Evolutionary conservation across 148 eudicot species (phyloP).

Genomic region (Heliosperma pusillum): DNA sequence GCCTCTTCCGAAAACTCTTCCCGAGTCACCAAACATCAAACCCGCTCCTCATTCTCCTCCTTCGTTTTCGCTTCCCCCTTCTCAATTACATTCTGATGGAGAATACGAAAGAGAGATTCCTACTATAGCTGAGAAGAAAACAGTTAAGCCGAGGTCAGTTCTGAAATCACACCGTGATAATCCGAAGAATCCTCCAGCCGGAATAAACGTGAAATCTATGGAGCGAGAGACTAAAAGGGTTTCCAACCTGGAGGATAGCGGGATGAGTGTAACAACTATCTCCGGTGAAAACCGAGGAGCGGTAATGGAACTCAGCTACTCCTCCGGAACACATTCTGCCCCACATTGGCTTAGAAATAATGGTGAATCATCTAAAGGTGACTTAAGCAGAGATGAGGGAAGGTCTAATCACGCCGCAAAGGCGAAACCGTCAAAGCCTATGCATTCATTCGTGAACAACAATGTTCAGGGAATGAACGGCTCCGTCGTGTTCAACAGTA

Average conservation of each 20-base stretch:
- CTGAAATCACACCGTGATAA: constrained; percentile 4
- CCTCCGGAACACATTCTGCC: constrained; percentile 23
- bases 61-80: constrained; percentile 52
- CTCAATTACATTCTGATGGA: constrained; percentile 33
- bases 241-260: constrained; percentile 34
- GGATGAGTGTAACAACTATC: constrained; percentile 43
- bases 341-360: constrained; percentile 2
- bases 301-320: constrained; percentile 54
- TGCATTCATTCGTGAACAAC: constrained; percentile 46
- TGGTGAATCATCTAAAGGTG: constrained; percentile 20
- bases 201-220: constrained; percentile 7
- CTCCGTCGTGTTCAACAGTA: constrained; percentile 38
- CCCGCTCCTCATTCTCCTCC: constrained; percentile 44
- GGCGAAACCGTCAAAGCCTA: constrained; percentile 11
- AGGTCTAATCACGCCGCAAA: neutral
- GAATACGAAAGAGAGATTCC: constrained; percentile 30
- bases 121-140: constrained; percentile 40
- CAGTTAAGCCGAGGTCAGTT: constrained; percentile 34
- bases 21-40: constrained; percentile 32
- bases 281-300: constrained; percentile 81
- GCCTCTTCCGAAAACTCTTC: constrained; percentile 24
- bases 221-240: constrained; percentile 19
- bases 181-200: neutral
- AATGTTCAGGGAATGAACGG: constrained; percentile 59
- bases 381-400: constrained; percentile 16